These are phyloP conservation scores for Rhodotorula taiwanensis DNA, from an alignment of 768 basidiomycete genomes.

Conservation along the genomic window DNA sequence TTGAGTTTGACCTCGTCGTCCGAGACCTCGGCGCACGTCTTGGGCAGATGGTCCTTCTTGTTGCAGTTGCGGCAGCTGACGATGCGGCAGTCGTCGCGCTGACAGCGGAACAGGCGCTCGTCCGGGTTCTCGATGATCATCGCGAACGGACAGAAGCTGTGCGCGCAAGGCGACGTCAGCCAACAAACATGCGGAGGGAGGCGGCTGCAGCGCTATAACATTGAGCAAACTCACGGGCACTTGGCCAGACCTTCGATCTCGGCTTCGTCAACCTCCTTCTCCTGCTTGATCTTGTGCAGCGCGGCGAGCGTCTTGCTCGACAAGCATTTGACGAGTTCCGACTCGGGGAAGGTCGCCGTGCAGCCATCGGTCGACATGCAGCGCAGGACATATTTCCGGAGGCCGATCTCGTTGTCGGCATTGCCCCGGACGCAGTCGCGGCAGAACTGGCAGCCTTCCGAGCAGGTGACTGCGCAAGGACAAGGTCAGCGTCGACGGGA, in stretches of 20 bases:
- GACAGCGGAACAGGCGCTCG: constrained; percentile 36
- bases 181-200: neutral
- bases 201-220: no score
- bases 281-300: constrained; percentile 36
- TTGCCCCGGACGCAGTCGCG: constrained; percentile 33
- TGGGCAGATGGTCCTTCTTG: constrained; percentile 46
- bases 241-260: constrained; percentile 24
- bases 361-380: constrained; percentile 40
- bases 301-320: constrained; percentile 14
- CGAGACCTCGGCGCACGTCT: constrained; percentile 45
- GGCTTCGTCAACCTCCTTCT: constrained; percentile 36
- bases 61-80: constrained; percentile 36
- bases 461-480: constrained; percentile 21
- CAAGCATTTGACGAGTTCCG: constrained; percentile 20
- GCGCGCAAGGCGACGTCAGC: neutral
- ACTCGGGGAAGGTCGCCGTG: constrained; percentile 24
- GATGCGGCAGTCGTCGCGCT: constrained; percentile 30
- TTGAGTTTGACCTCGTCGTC: constrained; percentile 43
- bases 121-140: constrained; percentile 35
- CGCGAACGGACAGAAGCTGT: constrained; percentile 37
- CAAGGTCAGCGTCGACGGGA: neutral
- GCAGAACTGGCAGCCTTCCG: constrained; percentile 37
- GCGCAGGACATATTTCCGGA: constrained; percentile 29
- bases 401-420: constrained; percentile 32
- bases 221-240: constrained; percentile 21